phyloP scores from a whole-genome alignment of 805 yeast genomes.

The Torulaspora delbrueckii region DNA sequence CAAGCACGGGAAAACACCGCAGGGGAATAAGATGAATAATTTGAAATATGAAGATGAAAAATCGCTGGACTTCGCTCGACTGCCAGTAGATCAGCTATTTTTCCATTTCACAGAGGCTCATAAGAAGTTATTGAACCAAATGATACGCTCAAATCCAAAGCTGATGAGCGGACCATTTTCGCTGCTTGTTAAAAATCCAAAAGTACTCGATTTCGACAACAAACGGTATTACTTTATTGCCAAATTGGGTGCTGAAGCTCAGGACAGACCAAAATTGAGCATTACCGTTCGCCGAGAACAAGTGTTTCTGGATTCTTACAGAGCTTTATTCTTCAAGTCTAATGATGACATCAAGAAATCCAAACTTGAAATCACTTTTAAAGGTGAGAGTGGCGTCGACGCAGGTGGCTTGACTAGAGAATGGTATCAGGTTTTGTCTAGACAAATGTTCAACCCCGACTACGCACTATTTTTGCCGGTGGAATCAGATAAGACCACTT shows the following conservation, averaged over 20 bases:
- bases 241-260: conserved; percentile 51
- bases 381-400: conserved; percentile 94
- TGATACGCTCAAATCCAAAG: conserved; percentile 87
- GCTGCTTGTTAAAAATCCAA: conserved; percentile 79
- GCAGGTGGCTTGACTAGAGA: conserved; percentile 98
- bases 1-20: conserved; percentile 61
- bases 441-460: conserved; percentile 95
- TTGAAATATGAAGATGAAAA: conserved; percentile 55
- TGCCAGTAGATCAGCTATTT: conserved; percentile 73
- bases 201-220: conserved; percentile 89
- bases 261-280: conserved; percentile 45
- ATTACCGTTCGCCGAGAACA: conserved; percentile 79
- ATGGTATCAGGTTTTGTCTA: conserved; percentile 90
- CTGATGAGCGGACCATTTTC: conserved; percentile 95
- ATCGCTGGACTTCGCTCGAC: conserved; percentile 61
- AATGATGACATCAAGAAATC: conserved; percentile 68
- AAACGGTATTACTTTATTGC: conserved; percentile 81
- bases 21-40: conserved; percentile 45
- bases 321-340: conserved; percentile 73
- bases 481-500: conserved; percentile 85
- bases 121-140: conserved; percentile 78
- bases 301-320: conserved; percentile 85
- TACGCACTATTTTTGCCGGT: conserved; percentile 90
- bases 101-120: conserved; percentile 86
- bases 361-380: conserved; percentile 74